A percentile compares a stretch with the other conserved stretches of the same genome.
phyloP scores from a whole-genome alignment of 345 rosid species.

The Balakata baccata region DNA sequence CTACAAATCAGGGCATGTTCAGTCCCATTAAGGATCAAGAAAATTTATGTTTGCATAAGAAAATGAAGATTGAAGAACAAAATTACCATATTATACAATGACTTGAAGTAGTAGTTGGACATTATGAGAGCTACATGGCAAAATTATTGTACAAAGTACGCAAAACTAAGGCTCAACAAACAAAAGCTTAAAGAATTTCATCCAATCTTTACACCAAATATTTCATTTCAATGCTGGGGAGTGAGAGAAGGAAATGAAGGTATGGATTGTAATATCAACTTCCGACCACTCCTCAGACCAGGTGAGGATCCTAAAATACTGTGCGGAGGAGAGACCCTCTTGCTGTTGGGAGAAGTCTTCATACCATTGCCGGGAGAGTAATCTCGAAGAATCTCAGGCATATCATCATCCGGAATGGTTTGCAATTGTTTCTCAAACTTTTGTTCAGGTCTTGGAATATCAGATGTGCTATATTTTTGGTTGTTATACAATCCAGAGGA shows the following conservation, averaged over 20 bases:
- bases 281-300: constrained; percentile 67
- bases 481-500: constrained; percentile 31
- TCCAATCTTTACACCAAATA: constrained; percentile 11
- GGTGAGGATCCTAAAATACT: constrained; percentile 54
- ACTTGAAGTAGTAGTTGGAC: constrained; percentile 15
- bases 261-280: constrained; percentile 80
- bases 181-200: constrained; percentile 26
- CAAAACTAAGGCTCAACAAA: not conserved
- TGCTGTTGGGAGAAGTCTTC: constrained; percentile 83
- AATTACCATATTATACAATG: constrained; percentile 21
- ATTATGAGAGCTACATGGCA: constrained; percentile 22
- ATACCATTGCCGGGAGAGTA: constrained; percentile 42
- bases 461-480: constrained; percentile 43
- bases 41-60: not conserved
- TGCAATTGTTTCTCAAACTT: constrained; percentile 51
- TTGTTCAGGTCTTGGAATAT: constrained; percentile 35
- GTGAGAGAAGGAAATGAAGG: constrained; percentile 97
- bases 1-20: not conserved
- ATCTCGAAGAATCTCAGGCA: constrained; percentile 62
- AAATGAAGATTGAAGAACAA: not conserved
- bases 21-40: not conserved
- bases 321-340: constrained; percentile 93
- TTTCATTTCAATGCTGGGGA: constrained; percentile 56
- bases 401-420: constrained; percentile 45
- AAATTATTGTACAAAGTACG: constrained; percentile 35